Percentiles rank a stretch among this genome's conserved stretches.
Conservation (phyloP, 2,329 filamentous ascomycete species). For the Colletotrichum incanum region DNA sequence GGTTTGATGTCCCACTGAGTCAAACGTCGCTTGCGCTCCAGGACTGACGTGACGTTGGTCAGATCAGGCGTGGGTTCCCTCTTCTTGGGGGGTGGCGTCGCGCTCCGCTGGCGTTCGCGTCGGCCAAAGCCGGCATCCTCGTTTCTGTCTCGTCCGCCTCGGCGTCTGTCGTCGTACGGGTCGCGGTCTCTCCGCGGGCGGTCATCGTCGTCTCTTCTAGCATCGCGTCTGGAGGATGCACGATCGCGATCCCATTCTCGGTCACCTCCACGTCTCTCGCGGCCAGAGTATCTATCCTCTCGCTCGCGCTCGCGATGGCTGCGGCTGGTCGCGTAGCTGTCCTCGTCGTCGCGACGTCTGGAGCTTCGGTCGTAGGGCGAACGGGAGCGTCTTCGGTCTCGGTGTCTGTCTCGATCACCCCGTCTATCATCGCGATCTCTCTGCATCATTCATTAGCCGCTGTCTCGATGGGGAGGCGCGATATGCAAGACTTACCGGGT, state of each 20-base stretch:
- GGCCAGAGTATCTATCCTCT: slow-evolving; percentile 88
- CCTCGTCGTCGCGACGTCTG: slow-evolving; percentile 81
- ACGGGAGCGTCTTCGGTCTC: slow-evolving; percentile 84
- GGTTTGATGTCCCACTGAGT: slow-evolving; percentile 99
- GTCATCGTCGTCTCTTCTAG: slow-evolving; percentile 78
- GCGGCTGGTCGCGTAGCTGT: slow-evolving; percentile 93
- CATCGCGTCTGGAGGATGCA: slow-evolving; percentile 72
- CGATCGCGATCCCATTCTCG: slow-evolving; percentile 84
- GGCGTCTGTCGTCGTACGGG: slow-evolving; percentile 64
- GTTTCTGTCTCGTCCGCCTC: slow-evolving; percentile 64
- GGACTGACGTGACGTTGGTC: slow-evolving; percentile 85
- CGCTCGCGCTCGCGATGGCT: slow-evolving; percentile 94
- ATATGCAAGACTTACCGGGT: slow-evolving; percentile 36
- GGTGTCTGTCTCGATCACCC: slow-evolving; percentile 57
- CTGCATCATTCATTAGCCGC: slow-evolving; percentile 34
- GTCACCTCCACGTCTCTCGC: slow-evolving; percentile 69
- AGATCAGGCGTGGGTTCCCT: slow-evolving; percentile 96
- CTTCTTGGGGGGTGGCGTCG: slow-evolving; percentile 87
- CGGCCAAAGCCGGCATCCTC: slow-evolving; percentile 53
- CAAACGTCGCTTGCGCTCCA: slow-evolving; percentile 90
- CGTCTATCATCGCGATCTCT: slow-evolving; percentile 55
- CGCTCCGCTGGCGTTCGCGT: slow-evolving; percentile 77
- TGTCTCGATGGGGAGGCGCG: not conserved
- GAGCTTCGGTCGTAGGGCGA: slow-evolving; percentile 82
- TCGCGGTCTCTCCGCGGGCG: slow-evolving; percentile 71